phyloP scores from a whole-genome alignment of 1,284 basidiomycete genomes.

The Trichosporon sp. region DNA sequence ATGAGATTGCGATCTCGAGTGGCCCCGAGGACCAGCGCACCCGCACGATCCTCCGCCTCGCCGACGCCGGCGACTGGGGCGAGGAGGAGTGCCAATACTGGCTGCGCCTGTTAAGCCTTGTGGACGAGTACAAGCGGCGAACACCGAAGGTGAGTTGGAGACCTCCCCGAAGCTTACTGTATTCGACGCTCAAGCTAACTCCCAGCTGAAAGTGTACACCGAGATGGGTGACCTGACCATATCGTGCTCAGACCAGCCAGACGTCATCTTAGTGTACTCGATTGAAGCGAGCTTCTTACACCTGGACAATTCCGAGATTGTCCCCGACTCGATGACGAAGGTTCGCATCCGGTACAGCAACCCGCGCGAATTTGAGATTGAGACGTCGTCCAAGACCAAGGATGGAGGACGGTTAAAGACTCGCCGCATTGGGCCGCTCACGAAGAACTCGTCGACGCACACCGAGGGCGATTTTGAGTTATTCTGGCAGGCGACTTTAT shows the following conservation, averaged over 20 bases:
- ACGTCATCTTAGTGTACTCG: constrained; percentile 12
- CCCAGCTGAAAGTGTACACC: constrained; percentile 34
- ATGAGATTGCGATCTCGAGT: not conserved
- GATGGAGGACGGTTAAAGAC: constrained; percentile 12
- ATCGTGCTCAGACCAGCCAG: constrained; percentile 36
- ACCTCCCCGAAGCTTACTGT: not conserved
- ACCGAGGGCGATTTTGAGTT: not conserved
- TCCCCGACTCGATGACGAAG: constrained; percentile 1
- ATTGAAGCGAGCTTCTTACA: not conserved
- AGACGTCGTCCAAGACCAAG: constrained; percentile 6
- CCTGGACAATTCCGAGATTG: not conserved
- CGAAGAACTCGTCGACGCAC: not conserved
- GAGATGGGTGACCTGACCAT: constrained; percentile 30
- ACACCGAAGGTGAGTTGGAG: constrained; percentile 28
- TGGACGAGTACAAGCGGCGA: constrained; percentile 28
- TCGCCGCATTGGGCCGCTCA: constrained; percentile 11
- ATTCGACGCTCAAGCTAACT: not conserved
- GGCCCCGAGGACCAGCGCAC: not conserved
- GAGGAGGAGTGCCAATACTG: constrained; percentile 22
- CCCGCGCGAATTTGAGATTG: constrained; percentile 11
- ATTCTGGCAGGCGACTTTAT: not conserved
- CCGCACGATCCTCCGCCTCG: not conserved
- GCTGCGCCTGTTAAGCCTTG: constrained; percentile 18
- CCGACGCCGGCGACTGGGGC: constrained; percentile 14
- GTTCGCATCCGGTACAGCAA: constrained; percentile 24